Evolutionary conservation across 805 yeast genomes (phyloP).

Genomic region (Suhomyces faveliae): DNA sequence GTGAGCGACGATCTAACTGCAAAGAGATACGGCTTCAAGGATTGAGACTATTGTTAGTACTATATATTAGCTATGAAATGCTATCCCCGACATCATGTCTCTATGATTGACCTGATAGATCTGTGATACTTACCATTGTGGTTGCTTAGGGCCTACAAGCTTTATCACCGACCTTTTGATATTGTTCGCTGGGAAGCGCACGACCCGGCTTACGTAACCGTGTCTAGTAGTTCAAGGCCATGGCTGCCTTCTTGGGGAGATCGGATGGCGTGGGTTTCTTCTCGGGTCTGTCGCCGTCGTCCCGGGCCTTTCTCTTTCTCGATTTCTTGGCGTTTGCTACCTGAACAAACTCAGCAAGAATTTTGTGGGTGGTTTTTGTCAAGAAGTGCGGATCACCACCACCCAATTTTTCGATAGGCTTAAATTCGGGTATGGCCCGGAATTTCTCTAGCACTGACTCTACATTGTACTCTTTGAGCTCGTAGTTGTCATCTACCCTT

Average conservation of each 20-base stretch:
- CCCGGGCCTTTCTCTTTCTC: slow-evolving; percentile 7
- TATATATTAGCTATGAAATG: too few relatives aligned
- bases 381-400: not conserved
- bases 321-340: slow-evolving; percentile 1
- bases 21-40: slow-evolving; percentile 88
- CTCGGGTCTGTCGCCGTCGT: slow-evolving; percentile 2
- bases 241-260: slow-evolving; percentile 1
- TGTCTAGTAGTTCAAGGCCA: slow-evolving; percentile 7
- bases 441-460: not conserved
- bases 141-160: not conserved
- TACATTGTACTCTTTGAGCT: not conserved
- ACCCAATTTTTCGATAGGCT: not conserved
- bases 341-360: slow-evolving; percentile 1
- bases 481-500: not conserved
- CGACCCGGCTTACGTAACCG: not conserved
- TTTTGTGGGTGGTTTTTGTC: not conserved
- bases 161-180: not conserved
- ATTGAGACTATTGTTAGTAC: slow-evolving; percentile 71
- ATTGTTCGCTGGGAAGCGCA: not conserved
- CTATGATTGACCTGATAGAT: not conserved
- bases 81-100: too few relatives aligned
- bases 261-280: not conserved
- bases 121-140: not conserved
- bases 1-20: slow-evolving; percentile 93
- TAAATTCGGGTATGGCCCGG: not conserved